Conservation (phyloP, 495 filamentous ascomycete species). For the Penicillium odoratum region DNA sequence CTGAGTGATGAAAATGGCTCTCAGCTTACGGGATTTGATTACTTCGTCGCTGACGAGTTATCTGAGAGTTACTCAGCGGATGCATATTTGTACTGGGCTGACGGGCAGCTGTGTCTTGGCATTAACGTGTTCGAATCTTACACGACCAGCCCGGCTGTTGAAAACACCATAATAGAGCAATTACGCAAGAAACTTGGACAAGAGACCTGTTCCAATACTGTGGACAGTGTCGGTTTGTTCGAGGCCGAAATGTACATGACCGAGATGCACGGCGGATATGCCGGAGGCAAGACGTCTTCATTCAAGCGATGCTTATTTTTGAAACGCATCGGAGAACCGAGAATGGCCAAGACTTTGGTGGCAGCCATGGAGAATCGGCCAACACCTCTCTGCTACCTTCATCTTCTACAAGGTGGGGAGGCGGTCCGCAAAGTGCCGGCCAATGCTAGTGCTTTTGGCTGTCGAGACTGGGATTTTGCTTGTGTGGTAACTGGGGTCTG, state of each 20-base stretch:
- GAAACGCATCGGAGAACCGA: conserved; percentile 45
- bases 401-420: conserved; percentile 62
- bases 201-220: conserved; percentile 32
- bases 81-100: conserved; percentile 57
- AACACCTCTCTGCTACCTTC: conserved; percentile 58
- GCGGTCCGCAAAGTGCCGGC: conserved; percentile 47
- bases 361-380: conserved; percentile 51
- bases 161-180: too few relatives aligned
- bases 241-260: conserved; percentile 64
- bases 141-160: too few relatives aligned
- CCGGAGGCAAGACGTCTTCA: conserved; percentile 57
- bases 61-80: conserved; percentile 52
- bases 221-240: conserved; percentile 55
- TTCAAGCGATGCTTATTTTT: conserved; percentile 69
- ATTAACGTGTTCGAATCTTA: conserved; percentile 53
- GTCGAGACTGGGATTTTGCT: conserved; percentile 64
- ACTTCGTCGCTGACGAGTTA: conserved; percentile 39
- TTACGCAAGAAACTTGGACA: too few relatives aligned
- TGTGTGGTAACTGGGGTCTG: conserved; percentile 66
- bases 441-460: conserved; percentile 60
- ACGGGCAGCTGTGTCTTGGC: conserved; percentile 50
- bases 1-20: conserved; percentile 41
- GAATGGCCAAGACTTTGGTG: conserved; percentile 42
- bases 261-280: conserved; percentile 59
- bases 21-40: conserved; percentile 47